These are phyloP conservation scores for Penicillium malachiteum DNA, from an alignment of 495 filamentous ascomycete species.

Conservation along the genomic window DNA sequence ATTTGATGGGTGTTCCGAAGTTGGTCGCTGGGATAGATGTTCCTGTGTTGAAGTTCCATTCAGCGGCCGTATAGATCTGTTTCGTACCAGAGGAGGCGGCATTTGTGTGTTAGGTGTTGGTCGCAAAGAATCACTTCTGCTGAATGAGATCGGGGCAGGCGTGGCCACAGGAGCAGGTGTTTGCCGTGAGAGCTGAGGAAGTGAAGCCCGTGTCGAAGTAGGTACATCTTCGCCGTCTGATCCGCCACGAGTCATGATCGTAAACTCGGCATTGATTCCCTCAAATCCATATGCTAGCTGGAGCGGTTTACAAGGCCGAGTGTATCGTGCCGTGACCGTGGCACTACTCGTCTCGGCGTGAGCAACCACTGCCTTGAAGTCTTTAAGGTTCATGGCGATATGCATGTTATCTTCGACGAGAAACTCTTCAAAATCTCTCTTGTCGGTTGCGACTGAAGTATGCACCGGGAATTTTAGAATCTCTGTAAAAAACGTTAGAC, in stretches of 20 bases:
- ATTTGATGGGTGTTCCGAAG: conserved; percentile 44
- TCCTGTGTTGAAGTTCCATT: conserved; percentile 36
- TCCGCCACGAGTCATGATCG: conserved; percentile 92
- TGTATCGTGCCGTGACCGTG: conserved; percentile 73
- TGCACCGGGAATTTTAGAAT: conserved; percentile 91
- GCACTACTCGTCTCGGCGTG: conserved; percentile 78
- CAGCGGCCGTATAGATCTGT: conserved; percentile 35
- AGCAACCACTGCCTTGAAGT: conserved; percentile 84
- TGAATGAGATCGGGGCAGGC: conserved; percentile 17
- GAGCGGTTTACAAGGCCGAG: conserved; percentile 75
- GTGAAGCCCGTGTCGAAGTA: conserved; percentile 28
- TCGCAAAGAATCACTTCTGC: conserved; percentile 8
- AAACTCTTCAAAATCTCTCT: conserved; percentile 82
- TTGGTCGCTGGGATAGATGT: conserved; percentile 23
- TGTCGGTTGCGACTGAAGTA: conserved; percentile 85
- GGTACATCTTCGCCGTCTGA: conserved; percentile 47
- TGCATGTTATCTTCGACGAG: conserved; percentile 76
- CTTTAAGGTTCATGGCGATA: conserved; percentile 87
- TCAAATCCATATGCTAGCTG: conserved; percentile 75
- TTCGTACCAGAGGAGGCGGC: conserved; percentile 33
- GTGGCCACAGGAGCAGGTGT: conserved; percentile 19
- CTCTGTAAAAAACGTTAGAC: conserved; percentile 46
- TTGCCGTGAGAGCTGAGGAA: conserved; percentile 37
- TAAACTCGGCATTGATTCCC: conserved; percentile 81
- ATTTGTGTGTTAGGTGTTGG: conserved; percentile 23